phyloP scores from a whole-genome alignment of 805 yeast species.

The Saccharomycopsis olivae region DNA sequence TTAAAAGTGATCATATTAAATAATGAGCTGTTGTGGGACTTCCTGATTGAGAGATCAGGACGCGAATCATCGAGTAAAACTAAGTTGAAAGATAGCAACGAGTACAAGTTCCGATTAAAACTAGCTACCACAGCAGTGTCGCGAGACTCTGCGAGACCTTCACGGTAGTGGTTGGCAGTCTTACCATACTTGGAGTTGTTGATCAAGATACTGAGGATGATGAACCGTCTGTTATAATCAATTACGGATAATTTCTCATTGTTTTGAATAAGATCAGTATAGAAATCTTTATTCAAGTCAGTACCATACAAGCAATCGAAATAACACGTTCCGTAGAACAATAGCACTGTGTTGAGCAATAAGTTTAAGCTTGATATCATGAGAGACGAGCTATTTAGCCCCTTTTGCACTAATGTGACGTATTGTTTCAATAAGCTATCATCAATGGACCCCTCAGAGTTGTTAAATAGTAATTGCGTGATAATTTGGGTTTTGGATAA shows the following conservation, averaged over 20 bases:
- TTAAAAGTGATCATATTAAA: conserved; percentile 18
- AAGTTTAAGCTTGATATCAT: conserved; percentile 8
- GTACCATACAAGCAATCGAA: conserved; percentile 2
- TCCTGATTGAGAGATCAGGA: conserved; percentile 13
- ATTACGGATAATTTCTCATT: conserved; percentile 1
- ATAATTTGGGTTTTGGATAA: conserved; percentile 1
- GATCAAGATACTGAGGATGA: conserved; percentile 9
- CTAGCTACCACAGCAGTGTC: conserved; percentile 1
- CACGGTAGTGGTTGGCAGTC: background rate
- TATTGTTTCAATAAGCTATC: conserved; percentile 1
- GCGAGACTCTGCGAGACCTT: background rate
- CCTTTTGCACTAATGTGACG: conserved; percentile 5
- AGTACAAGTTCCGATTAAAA: conserved; percentile 4
- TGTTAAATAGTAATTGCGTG: conserved; percentile 1
- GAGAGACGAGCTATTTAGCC: conserved; percentile 3
- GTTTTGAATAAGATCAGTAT: conserved; percentile 3
- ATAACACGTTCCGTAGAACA: conserved; percentile 4
- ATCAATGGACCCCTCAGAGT: background rate
- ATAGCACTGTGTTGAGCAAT: conserved; percentile 6
- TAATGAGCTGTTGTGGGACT: conserved; percentile 10
- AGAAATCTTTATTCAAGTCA: conserved; percentile 9
- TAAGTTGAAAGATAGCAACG: conserved; percentile 13
- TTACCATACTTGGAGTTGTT: conserved; percentile 3
- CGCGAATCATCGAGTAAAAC: conserved; percentile 11
- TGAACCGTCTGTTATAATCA: conserved; percentile 14